A percentile compares a stretch with the other conserved stretches of the same genome.
Conservation (phyloP, 192 early-diverging fungal species). For the Rhizophagus clarus region DNA sequence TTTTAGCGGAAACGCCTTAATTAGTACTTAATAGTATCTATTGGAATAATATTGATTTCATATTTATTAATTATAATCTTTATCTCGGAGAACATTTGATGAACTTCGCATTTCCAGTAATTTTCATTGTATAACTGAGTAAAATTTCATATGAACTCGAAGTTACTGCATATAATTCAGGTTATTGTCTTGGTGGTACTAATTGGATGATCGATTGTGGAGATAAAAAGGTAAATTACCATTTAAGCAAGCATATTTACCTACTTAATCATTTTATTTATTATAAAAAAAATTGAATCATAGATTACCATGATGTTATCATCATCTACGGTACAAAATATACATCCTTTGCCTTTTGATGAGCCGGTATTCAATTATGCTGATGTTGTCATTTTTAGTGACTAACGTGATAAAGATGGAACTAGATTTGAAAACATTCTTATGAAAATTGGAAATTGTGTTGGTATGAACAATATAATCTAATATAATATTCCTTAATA, state of each 20-base stretch:
- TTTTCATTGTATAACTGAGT: conserved; percentile 68
- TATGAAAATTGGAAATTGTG: conserved; percentile 34
- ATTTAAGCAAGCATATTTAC: background rate
- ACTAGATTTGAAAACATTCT: conserved; percentile 40
- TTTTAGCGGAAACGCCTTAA: conserved; percentile 46
- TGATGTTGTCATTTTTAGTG: conserved; percentile 47
- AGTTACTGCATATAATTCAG: too few relatives aligned
- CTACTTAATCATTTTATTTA: background rate
- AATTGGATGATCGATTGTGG: conserved; percentile 76
- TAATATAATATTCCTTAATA: background rate
- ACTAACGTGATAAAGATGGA: conserved; percentile 37
- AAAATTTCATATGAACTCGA: conserved; percentile 56
- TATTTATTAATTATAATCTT: conserved; percentile 73
- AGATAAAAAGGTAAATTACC: conserved; percentile 45
- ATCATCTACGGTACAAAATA: conserved; percentile 42
- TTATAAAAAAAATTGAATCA: background rate
- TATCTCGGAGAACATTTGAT: conserved; percentile 67
- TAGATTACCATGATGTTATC: conserved; percentile 51
- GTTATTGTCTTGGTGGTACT: conserved; percentile 72
- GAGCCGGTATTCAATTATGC: conserved; percentile 46
- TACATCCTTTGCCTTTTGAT: too few relatives aligned
- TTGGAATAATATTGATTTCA: conserved; percentile 65
- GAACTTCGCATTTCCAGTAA: conserved; percentile 15
- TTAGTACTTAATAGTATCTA: conserved; percentile 63
- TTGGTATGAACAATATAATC: background rate